These are phyloP conservation scores for Amanita subjunquillea DNA, from an alignment of 768 basidiomycete genomes.

Conservation along the genomic window DNA sequence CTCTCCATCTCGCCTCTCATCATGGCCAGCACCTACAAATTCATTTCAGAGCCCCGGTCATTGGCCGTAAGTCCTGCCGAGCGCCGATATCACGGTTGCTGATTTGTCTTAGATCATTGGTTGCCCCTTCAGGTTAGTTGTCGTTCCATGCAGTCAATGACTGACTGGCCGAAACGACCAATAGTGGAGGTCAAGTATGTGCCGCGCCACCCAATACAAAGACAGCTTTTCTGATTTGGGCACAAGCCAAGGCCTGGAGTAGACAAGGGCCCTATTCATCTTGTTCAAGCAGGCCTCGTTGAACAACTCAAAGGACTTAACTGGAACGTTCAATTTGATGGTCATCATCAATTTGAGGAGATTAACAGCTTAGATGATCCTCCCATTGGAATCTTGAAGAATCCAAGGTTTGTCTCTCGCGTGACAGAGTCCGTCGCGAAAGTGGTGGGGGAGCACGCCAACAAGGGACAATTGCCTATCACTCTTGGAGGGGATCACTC, in stretches of 20 bases:
- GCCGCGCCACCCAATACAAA: slow-evolving; percentile 8
- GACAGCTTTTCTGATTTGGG: neutral
- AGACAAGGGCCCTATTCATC: slow-evolving; percentile 79
- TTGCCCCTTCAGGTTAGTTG: slow-evolving; percentile 85
- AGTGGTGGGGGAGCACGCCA: slow-evolving; percentile 64
- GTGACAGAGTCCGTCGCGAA: slow-evolving; percentile 75
- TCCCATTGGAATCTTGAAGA: slow-evolving; percentile 83
- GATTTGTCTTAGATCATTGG: slow-evolving; percentile 62
- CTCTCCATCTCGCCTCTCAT: neutral
- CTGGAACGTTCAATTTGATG: slow-evolving; percentile 86
- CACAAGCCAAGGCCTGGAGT: slow-evolving; percentile 66
- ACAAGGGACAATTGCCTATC: slow-evolving; percentile 73
- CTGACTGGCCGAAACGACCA: slow-evolving; percentile 1
- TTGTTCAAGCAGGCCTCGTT: slow-evolving; percentile 81
- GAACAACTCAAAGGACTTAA: slow-evolving; percentile 69
- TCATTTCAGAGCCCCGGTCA: slow-evolving; percentile 62
- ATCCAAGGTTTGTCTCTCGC: slow-evolving; percentile 76
- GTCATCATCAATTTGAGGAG: slow-evolving; percentile 83
- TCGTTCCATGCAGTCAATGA: slow-evolving; percentile 4
- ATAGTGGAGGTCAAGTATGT: slow-evolving; percentile 59
- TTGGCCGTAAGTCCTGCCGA: slow-evolving; percentile 52
- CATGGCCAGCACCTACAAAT: slow-evolving; percentile 28
- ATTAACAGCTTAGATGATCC: slow-evolving; percentile 56
- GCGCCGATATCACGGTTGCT: slow-evolving; percentile 6
- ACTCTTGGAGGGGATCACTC: slow-evolving; percentile 97